A percentile compares a stretch with the other conserved stretches of the same genome.
Evolutionary conservation across 768 basidiomycete species (phyloP).

Genomic region (Lactarius sp.): DNA sequence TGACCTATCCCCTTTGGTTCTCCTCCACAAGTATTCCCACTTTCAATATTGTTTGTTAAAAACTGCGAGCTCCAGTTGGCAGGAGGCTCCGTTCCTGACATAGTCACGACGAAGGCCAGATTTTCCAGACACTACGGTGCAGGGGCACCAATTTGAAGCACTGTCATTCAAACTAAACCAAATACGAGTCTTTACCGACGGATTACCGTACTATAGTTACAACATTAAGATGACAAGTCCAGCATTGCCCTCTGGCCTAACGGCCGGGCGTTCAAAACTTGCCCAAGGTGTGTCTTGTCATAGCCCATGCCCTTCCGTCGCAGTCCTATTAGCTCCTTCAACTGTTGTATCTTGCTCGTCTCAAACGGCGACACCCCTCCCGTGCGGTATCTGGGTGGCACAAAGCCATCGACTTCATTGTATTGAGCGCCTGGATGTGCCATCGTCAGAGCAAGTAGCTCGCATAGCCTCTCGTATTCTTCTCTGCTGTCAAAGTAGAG

Average conservation of each 20-base stretch:
- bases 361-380: not conserved
- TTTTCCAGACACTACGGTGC: too few species aligned
- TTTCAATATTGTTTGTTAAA: too few species aligned
- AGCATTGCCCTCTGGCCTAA: not conserved
- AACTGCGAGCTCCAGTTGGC: too few species aligned
- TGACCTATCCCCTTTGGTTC: too few species aligned
- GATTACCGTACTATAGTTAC: not conserved
- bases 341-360: not conserved
- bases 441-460: constrained; percentile 1
- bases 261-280: constrained; percentile 5
- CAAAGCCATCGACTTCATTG: constrained; percentile 7
- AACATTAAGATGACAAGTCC: not conserved
- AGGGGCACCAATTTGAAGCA: too few species aligned
- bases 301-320: constrained; percentile 17
- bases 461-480: constrained; percentile 17
- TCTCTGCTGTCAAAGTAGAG: constrained; percentile 20
- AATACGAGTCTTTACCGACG: too few species aligned
- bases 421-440: not conserved
- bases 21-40: too few species aligned
- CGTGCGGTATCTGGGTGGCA: constrained; percentile 1
- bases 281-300: constrained; percentile 9
- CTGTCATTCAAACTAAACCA: too few species aligned
- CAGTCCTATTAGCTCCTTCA: constrained; percentile 2
- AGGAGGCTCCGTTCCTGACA: too few species aligned
- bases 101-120: too few species aligned